Base-by-base conservation (phyloP, 2,329 filamentous ascomycete genomes). In the Orbilia quercus region DNA sequence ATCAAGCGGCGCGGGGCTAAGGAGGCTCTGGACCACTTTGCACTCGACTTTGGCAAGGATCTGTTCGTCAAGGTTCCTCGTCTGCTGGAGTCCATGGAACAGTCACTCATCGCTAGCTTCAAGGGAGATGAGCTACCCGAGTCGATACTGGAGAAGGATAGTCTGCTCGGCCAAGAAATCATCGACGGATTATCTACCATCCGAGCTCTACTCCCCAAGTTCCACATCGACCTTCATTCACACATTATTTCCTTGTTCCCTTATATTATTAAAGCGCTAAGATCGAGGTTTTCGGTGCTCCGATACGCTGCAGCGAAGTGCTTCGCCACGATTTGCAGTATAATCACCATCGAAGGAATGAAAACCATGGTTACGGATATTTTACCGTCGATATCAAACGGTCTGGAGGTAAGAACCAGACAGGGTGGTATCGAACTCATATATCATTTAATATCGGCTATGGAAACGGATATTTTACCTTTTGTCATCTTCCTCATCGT, bases 401-500 rank as follows among this genome's bases (percentile, higher is more conserved):
- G 92, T 0, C 82, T 96, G 71, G 94, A 99, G 78, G 85, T 97
- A 28, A 89, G 91, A 79, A 90, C 90, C 82, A 89, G 95, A 40
- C 95, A 99, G 82, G 95, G 95, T 75, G 92, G 92, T 4, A 95
- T 96, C 66, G 95, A 99, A 81, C 92, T 89, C 77, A 91, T 99
- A 71, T 99, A 99, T 80, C 95, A 99, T 81, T 84, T 99, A 70
- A 99, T 99, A 75, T 91, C 96, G 72, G 93, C 97, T 57, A 99
- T 99, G 95, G 95, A 96, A 75, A 95, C 98, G 79, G 87, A 88
- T 38, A 99, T 99, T 66, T 82, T 99, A 28, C 95, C 96, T 1
- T 99, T 99, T 79, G 95, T 99, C 75, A 97, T 99, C 78, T 99
- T 99, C 87, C 87, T 99, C 76, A 96, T 99, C 70, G 96, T 98